Evolutionary conservation across 225 moss, liverwort and hornwort genomes (phyloP), one percentile per base, ranked within the genome.

Genomic region (Bryoerythrophyllum caledonicum): DNA sequence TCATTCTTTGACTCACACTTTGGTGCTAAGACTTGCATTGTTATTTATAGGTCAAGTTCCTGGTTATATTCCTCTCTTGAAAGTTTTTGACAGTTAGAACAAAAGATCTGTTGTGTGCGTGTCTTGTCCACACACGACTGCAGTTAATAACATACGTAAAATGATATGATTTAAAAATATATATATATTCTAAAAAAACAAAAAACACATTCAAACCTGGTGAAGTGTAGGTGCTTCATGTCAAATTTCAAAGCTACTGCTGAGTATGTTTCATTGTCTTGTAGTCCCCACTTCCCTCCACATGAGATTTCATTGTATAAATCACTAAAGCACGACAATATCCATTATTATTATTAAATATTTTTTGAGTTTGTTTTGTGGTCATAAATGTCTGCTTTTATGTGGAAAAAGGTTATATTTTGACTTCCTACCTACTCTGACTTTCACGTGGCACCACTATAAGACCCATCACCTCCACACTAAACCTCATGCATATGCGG

Each of bases 391-490:
- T n/a, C n/a, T n/a, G n/a, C n/a, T n/a, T n/a, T n/a, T 56, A 56
- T 56, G 25, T 10, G 0, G 1, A 24, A 24, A 8, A 4, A 49
- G 63, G 72, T n/a, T 72, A 25, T 62, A 40, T 63, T 72, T 76
- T 76, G 83, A 83, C 80, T 67, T 49, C 20, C 25, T 11, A 5
- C 11, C 27, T 27, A 2, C 43, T 1, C 0, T 0, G 10, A 71
- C 28, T 51, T 9, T 3, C 38, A 38, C n/a, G n/a, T n/a, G n/a
- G n/a, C n/a, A n/a, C 10, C 20, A 12, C 25, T 83, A 83, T 83
- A 83, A 83, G 34, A 73, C 17, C 21, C 11, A 25, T 32, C n/a
- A n/a, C n/a, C n/a, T n/a, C n/a, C n/a, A n/a, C n/a, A n/a, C n/a
- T n/a, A 67, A 75, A 75, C 38, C 71, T 83, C 48, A 37, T 32